These are phyloP conservation scores for Henningerozyma blattae DNA, from an alignment of 805 yeast species.

Conservation along the genomic window DNA sequence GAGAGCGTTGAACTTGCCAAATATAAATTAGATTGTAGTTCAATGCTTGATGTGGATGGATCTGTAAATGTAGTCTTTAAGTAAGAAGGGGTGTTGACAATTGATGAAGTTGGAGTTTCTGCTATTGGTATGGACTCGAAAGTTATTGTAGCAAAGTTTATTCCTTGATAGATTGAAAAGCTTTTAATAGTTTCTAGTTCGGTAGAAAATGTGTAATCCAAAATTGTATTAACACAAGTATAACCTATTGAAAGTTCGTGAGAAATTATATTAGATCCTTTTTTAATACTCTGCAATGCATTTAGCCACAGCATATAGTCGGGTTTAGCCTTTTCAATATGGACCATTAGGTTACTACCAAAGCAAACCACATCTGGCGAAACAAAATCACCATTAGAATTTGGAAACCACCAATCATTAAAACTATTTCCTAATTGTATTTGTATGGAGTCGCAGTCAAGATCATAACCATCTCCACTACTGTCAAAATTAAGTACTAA, in stretches of 20 bases:
- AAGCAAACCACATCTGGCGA: conserved; percentile 15
- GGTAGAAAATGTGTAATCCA: conserved; percentile 11
- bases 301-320: conserved; percentile 24
- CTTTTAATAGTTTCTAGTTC: conserved; percentile 7
- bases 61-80: neutral
- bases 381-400: conserved; percentile 5
- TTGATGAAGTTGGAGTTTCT: conserved; percentile 2
- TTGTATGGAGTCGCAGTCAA: conserved; percentile 23
- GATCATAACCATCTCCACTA: conserved; percentile 22
- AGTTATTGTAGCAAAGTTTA: conserved; percentile 8
- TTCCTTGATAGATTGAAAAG: conserved; percentile 8
- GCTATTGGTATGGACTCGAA: too few species aligned
- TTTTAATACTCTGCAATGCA: conserved; percentile 20
- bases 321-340: conserved; percentile 12
- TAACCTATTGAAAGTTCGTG: conserved; percentile 12
- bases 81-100: neutral
- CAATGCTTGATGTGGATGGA: neutral
- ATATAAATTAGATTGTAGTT: too few species aligned
- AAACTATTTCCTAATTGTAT: conserved; percentile 16
- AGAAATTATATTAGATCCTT: conserved; percentile 10
- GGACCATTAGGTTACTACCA: conserved; percentile 11
- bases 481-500: conserved; percentile 20
- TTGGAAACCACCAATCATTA: conserved; percentile 27
- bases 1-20: too few species aligned
- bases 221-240: conserved; percentile 19